These are phyloP conservation scores for Myriosclerotinia duriaeana DNA, from an alignment of 2,329 filamentous ascomycete species.

Conservation along the genomic window DNA sequence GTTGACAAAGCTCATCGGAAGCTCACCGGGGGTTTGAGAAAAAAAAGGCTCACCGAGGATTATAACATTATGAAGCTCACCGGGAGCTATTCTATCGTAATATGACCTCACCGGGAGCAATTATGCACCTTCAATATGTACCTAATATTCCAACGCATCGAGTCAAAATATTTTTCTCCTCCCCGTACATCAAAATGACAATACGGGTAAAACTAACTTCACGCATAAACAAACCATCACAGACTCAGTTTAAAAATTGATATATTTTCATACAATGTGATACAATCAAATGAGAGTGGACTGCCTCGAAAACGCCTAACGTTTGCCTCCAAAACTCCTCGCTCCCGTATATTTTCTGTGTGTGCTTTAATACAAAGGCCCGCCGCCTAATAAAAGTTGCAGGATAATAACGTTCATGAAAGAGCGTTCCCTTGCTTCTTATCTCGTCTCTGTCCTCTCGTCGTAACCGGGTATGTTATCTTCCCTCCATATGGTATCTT, in stretches of 20 bases:
- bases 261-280: constrained; percentile 20
- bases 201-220: background rate
- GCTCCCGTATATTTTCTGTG: constrained; percentile 32
- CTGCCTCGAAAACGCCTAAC: constrained; percentile 12
- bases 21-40: background rate
- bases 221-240: background rate
- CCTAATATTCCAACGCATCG: background rate
- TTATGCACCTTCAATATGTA: background rate
- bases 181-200: too few relatives aligned
- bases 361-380: constrained; percentile 30
- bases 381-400: constrained; percentile 23
- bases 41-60: too few relatives aligned
- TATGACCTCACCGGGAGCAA: background rate
- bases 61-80: background rate
- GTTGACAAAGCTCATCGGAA: background rate
- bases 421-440: background rate
- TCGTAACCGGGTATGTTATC: background rate
- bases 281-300: constrained; percentile 24
- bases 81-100: too few relatives aligned
- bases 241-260: background rate
- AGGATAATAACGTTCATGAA: constrained; percentile 9
- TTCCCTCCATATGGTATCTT: background rate
- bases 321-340: constrained; percentile 33
- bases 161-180: background rate
- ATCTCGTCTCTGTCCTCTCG: background rate